Conservation (phyloP, 1,284 basidiomycete genomes). For the Acaromyces ingoldii region DNA sequence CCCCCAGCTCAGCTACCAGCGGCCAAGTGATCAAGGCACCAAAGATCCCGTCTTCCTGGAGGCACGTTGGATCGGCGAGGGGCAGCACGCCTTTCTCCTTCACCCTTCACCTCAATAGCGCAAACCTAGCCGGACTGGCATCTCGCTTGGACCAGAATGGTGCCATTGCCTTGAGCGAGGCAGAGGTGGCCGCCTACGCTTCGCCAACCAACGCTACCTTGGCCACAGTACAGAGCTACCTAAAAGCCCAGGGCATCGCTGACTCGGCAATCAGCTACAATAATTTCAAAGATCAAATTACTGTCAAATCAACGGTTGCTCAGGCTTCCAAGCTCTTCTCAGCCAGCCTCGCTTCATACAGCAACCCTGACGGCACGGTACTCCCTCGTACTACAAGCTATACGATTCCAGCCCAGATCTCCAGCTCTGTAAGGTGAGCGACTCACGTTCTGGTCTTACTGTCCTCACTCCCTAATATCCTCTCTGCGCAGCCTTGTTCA, state of each 20-base stretch:
- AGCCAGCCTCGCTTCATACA: conserved; percentile 6
- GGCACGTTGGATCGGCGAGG: too few relatives aligned
- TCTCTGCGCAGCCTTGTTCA: conserved; percentile 5
- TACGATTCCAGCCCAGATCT: conserved; percentile 9
- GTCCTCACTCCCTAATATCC: too few relatives aligned
- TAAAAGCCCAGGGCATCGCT: conserved; percentile 7
- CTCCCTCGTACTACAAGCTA: conserved; percentile 7
- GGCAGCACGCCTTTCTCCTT: too few relatives aligned
- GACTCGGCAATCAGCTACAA: not conserved
- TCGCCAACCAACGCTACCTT: conserved; percentile 3
- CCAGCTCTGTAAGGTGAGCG: conserved; percentile 5
- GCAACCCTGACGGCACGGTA: not conserved
- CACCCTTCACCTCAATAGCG: too few relatives aligned
- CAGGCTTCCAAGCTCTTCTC: conserved; percentile 9
- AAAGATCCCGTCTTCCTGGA: too few relatives aligned
- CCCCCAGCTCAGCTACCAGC: too few relatives aligned
- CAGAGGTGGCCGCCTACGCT: conserved; percentile 13
- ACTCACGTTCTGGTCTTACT: too few relatives aligned
- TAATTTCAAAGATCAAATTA: conserved; percentile 4
- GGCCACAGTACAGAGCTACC: conserved; percentile 7
- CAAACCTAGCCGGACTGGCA: too few relatives aligned
- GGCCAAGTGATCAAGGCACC: too few relatives aligned
- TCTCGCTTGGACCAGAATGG: too few relatives aligned
- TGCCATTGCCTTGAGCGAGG: conserved; percentile 13
- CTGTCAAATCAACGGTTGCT: conserved; percentile 14